Evolutionary conservation across 768 basidiomycete species (phyloP).

Genomic region (Mycena filopes): DNA sequence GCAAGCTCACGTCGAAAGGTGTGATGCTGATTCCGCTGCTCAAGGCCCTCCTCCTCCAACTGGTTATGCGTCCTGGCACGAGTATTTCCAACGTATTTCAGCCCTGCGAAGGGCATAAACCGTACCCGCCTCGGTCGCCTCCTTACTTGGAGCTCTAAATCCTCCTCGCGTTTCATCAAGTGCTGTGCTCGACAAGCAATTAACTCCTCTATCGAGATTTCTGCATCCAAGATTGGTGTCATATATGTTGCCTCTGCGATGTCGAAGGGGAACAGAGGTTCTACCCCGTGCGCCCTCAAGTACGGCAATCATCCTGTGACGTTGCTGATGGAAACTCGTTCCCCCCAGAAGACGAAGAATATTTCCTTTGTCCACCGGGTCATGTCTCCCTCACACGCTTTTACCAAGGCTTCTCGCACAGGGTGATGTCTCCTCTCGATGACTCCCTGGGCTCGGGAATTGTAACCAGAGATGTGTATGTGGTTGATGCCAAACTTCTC

Average conservation of each 20-base stretch:
- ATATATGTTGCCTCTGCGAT: not conserved
- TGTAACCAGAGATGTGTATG: not conserved
- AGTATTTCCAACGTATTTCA: too few relatives aligned
- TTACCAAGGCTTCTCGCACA: not conserved
- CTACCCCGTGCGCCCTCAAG: not conserved
- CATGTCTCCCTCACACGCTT: constrained; percentile 5
- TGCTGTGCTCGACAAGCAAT: too few relatives aligned
- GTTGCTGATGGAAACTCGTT: not conserved
- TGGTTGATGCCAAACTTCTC: not conserved
- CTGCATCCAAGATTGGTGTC: too few relatives aligned
- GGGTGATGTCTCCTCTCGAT: not conserved
- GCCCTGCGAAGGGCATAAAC: too few relatives aligned
- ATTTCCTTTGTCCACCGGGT: not conserved
- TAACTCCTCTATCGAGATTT: too few relatives aligned
- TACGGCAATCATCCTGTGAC: not conserved
- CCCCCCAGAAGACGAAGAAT: constrained; percentile 6
- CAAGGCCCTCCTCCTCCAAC: too few relatives aligned
- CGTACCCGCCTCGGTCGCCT: too few relatives aligned
- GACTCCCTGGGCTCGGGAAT: not conserved
- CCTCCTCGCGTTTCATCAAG: too few relatives aligned
- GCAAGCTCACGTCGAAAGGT: too few relatives aligned
- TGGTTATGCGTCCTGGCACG: too few relatives aligned
- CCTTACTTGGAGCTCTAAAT: too few relatives aligned
- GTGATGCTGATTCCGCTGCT: too few relatives aligned
- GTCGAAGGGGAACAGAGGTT: constrained; percentile 1